These are phyloP conservation scores for Ascochyta viciae-villosae DNA, from an alignment of 2,329 filamentous ascomycete genomes.

Conservation along the genomic window DNA sequence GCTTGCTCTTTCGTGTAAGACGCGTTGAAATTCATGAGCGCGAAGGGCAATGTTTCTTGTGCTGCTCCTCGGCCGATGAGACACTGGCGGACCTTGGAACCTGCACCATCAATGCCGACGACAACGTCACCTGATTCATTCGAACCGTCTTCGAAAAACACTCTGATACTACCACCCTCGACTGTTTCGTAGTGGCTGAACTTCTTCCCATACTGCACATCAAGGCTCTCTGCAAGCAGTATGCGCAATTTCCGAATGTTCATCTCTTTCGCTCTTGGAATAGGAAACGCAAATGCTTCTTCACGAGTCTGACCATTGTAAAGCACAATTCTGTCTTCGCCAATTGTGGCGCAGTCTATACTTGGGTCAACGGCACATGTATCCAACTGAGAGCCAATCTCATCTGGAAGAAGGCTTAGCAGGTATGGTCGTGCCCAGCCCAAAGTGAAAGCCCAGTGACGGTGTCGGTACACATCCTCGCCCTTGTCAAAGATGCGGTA, in stretches of 20 bases:
- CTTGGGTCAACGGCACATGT: constrained; percentile 45
- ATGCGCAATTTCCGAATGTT: constrained; percentile 49
- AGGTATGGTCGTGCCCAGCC: constrained; percentile 46
- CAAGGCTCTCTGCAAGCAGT: constrained; percentile 44
- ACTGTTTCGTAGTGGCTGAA: constrained; percentile 26
- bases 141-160: constrained; percentile 35
- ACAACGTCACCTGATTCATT: constrained; percentile 29
- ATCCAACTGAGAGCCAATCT: constrained; percentile 34
- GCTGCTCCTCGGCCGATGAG: constrained; percentile 27
- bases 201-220: constrained; percentile 40
- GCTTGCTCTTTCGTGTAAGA: constrained; percentile 37
- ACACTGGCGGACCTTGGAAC: constrained; percentile 36
- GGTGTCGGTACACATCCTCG: constrained; percentile 34
- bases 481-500: constrained; percentile 41
- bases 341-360: constrained; percentile 34
- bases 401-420: constrained; percentile 39
- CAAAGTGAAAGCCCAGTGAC: constrained; percentile 50
- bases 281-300: constrained; percentile 44
- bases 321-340: constrained; percentile 42
- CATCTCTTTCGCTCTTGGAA: constrained; percentile 43
- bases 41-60: constrained; percentile 36
- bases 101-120: constrained; percentile 39
- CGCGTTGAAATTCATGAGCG: constrained; percentile 41
- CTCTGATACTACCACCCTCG: constrained; percentile 34
- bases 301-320: constrained; percentile 47